Conservation (phyloP, 495 filamentous ascomycete species). For the Penicillium lividum region DNA sequence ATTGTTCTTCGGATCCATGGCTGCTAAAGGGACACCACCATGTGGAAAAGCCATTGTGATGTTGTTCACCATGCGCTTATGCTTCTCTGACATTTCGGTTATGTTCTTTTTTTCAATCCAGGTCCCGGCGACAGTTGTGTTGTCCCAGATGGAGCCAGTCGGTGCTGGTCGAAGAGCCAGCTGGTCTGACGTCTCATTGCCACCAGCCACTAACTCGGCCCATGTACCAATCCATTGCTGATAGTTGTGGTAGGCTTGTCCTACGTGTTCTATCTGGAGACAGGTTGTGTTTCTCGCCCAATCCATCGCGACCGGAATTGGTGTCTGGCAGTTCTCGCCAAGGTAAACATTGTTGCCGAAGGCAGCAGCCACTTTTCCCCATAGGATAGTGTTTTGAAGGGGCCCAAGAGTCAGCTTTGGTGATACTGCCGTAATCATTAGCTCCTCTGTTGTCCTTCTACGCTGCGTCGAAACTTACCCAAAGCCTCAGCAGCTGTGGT, state of each 20-base stretch:
- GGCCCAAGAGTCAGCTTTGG: constrained; percentile 61
- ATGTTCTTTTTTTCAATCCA: constrained; percentile 60
- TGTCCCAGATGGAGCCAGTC: constrained; percentile 60
- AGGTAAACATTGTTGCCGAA: constrained; percentile 62
- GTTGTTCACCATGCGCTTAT: constrained; percentile 63
- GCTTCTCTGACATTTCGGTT: constrained; percentile 40
- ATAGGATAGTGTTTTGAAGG: constrained; percentile 43
- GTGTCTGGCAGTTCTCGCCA: constrained; percentile 55
- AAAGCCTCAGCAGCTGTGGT: constrained; percentile 72
- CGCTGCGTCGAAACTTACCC: constrained; percentile 30
- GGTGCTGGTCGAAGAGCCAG: constrained; percentile 50
- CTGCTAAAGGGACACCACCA: constrained; percentile 62
- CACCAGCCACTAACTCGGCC: constrained; percentile 38
- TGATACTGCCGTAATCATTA: constrained; percentile 43
- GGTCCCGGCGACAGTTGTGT: constrained; percentile 60
- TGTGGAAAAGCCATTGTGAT: constrained; percentile 76
- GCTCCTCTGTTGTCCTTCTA: not conserved
- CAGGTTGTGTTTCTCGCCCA: constrained; percentile 51
- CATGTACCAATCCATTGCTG: constrained; percentile 50
- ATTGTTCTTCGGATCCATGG: constrained; percentile 55
- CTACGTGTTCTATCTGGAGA: constrained; percentile 63
- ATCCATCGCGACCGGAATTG: constrained; percentile 48
- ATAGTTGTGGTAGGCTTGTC: constrained; percentile 59
- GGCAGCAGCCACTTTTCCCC: constrained; percentile 54
- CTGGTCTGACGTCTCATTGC: constrained; percentile 37